Percentiles rank a stretch among this genome's conserved stretches.
phyloP scores from a whole-genome alignment of 306 rosid genomes.

The Begonia fuchsioides region DNA sequence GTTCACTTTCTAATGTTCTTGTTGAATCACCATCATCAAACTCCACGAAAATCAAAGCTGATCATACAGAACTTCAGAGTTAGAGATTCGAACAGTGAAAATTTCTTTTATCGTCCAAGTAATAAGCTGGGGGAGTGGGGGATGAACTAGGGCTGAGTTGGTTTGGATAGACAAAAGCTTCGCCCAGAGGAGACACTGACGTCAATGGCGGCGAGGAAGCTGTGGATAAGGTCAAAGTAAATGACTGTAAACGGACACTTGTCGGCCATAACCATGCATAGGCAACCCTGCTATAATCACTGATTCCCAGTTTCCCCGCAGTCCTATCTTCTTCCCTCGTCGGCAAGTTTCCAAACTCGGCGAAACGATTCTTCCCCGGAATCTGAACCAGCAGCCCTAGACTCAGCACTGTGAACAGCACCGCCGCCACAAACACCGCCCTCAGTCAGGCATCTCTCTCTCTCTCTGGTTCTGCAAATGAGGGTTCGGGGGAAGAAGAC shows the following conservation, averaged over 20 bases:
- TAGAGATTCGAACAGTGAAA: too few relatives aligned
- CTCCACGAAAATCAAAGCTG: too few relatives aligned
- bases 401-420: conserved; percentile 64
- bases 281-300: too few relatives aligned
- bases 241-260: neutral
- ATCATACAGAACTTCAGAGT: too few relatives aligned
- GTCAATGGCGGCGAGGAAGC: neutral
- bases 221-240: neutral
- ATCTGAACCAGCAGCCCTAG: conserved; percentile 73
- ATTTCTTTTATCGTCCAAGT: too few relatives aligned
- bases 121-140: too few relatives aligned
- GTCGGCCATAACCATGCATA: too few relatives aligned
- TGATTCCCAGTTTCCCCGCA: too few relatives aligned
- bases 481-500: conserved; percentile 15
- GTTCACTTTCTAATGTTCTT: too few relatives aligned
- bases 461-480: conserved; percentile 1
- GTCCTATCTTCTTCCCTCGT: conserved; percentile 76
- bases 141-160: too few relatives aligned
- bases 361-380: conserved; percentile 32
- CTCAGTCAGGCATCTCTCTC: conserved; percentile 76
- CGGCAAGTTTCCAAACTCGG: conserved; percentile 69
- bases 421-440: conserved; percentile 73
- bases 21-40: too few relatives aligned
- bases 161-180: neutral
- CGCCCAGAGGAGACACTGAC: too few relatives aligned